phyloP scores from a whole-genome alignment of 371 early-diverging fungal genomes.

The Encephalitozoon cuniculi region DNA sequence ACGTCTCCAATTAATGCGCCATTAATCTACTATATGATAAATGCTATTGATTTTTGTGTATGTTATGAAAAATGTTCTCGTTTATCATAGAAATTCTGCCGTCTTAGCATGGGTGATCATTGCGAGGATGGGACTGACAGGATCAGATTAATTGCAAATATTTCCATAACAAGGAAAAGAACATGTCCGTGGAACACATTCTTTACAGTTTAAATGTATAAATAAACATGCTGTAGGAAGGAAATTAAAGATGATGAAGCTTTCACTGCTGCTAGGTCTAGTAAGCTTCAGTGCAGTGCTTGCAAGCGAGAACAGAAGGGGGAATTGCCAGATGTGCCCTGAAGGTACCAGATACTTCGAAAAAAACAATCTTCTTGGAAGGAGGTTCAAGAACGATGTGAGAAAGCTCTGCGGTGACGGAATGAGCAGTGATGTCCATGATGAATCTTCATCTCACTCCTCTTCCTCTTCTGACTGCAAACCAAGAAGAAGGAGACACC shows the following conservation, averaged over 20 bases:
- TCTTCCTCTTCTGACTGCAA: background rate
- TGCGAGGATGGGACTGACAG: background rate
- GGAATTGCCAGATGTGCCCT: background rate
- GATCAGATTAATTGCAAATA: constrained; percentile 4
- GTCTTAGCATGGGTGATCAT: background rate
- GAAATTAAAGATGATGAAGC: background rate
- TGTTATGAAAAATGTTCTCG: background rate
- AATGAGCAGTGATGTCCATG: background rate
- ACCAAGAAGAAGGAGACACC: background rate
- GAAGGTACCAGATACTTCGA: background rate
- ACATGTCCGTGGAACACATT: background rate
- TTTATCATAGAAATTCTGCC: background rate
- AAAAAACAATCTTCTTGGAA: background rate
- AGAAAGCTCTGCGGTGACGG: background rate
- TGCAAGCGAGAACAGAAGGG: background rate
- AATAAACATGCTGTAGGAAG: background rate
- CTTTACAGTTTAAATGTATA: background rate
- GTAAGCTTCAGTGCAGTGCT: background rate
- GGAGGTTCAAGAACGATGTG: background rate
- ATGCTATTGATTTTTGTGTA: background rate
- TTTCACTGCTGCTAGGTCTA: background rate
- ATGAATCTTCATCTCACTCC: background rate
- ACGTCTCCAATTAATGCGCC: background rate
- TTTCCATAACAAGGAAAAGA: constrained; percentile 7
- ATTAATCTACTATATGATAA: background rate